A percentile compares a stretch with the other conserved stretches of the same genome.
phyloP scores from a whole-genome alignment of 2,329 filamentous ascomycete species.

The Nemania sp. region DNA sequence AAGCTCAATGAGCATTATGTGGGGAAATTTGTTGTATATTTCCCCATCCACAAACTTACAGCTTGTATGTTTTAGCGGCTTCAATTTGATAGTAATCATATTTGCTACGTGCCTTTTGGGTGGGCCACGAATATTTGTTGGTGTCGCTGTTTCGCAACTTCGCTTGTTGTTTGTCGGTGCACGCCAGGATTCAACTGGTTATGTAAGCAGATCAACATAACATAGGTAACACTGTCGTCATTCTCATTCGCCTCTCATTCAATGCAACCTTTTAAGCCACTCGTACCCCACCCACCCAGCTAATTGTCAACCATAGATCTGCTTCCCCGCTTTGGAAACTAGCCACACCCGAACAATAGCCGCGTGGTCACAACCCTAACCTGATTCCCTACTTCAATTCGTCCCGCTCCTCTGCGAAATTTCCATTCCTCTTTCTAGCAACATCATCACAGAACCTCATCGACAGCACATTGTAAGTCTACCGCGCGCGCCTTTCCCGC shows the following conservation, averaged over 20 bases:
- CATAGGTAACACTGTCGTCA: conserved; percentile 17
- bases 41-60: too few relatives aligned
- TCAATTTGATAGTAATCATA: too few relatives aligned
- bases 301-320: not conserved
- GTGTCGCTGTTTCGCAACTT: too few relatives aligned
- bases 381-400: conserved; percentile 47
- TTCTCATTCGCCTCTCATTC: conserved; percentile 12
- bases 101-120: too few relatives aligned
- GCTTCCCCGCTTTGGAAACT: conserved; percentile 20
- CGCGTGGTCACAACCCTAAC: conserved; percentile 50
- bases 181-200: not conserved
- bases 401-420: conserved; percentile 39
- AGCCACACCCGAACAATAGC: conserved; percentile 45
- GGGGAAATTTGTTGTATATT: too few relatives aligned
- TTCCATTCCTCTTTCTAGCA: conserved; percentile 46
- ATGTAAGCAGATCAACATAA: not conserved
- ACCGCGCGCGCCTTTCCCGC: not conserved
- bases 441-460: conserved; percentile 52
- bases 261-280: not conserved
- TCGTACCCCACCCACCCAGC: conserved; percentile 23
- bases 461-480: conserved; percentile 51
- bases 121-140: too few relatives aligned
- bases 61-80: too few relatives aligned
- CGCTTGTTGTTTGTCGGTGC: not conserved
- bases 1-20: too few relatives aligned